Conservation (phyloP, 176 grass and related monocot genomes). For the Secale cereale region DNA sequence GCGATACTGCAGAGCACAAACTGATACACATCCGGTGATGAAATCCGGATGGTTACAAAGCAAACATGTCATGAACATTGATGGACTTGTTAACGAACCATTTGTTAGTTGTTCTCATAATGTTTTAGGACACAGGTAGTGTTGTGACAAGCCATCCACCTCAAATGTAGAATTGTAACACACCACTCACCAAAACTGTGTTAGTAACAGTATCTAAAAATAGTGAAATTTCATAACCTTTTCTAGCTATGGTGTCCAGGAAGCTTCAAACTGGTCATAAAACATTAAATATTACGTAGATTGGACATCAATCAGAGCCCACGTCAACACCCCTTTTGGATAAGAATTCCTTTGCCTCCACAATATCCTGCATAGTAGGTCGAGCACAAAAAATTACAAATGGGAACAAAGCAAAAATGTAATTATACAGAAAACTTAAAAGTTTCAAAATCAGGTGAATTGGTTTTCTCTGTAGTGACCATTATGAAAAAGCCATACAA, state of each 20-base stretch:
- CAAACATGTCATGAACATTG: not conserved
- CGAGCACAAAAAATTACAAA: not conserved
- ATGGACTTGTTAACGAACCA: not conserved
- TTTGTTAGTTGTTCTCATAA: not conserved
- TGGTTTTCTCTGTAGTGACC: not conserved
- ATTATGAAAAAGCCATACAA: not conserved
- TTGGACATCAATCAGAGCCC: constrained; percentile 39
- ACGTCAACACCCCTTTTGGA: constrained; percentile 61
- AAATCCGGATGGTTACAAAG: not conserved
- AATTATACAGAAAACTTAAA: not conserved
- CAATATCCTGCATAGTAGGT: constrained; percentile 53
- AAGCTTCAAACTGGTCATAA: not conserved
- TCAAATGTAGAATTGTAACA: not conserved
- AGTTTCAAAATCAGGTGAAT: not conserved
- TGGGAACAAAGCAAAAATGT: not conserved
- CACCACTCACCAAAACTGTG: constrained; percentile 11
- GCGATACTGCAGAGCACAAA: no score
- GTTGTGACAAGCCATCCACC: not conserved
- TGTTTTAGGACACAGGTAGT: not conserved
- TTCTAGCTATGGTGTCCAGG: not conserved
- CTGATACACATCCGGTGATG: not conserved
- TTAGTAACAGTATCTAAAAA: not conserved
- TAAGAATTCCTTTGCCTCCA: constrained; percentile 77
- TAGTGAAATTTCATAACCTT: not conserved
- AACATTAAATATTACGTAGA: not conserved